Conservation (phyloP, 2,329 filamentous ascomycete species). For the Nemania serpens region DNA sequence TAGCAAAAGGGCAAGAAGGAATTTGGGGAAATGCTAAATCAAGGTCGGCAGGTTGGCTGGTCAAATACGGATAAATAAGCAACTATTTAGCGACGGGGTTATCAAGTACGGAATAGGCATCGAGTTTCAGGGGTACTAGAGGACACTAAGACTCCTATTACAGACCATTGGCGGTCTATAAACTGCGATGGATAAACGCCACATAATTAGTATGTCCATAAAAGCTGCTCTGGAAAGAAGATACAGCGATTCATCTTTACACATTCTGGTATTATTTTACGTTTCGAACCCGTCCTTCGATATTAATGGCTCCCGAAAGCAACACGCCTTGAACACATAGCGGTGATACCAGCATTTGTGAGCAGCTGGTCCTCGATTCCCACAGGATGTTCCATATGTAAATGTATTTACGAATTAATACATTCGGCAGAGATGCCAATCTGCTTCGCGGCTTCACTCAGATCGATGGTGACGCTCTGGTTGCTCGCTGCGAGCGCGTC, state of each 20-base stretch:
- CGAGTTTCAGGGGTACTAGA: neutral
- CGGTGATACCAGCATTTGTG: neutral
- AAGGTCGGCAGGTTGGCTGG: too few species aligned
- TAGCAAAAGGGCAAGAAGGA: slow-evolving; percentile 3
- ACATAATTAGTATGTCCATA: too few species aligned
- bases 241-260: too few species aligned
- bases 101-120: neutral
- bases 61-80: too few species aligned
- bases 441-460: slow-evolving; percentile 15
- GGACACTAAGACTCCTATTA: neutral
- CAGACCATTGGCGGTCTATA: neutral
- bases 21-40: too few species aligned
- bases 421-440: slow-evolving; percentile 14
- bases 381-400: neutral
- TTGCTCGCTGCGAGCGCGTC: slow-evolving; percentile 57
- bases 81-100: too few species aligned
- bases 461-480: slow-evolving; percentile 57
- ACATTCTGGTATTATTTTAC: too few species aligned
- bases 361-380: too few species aligned
- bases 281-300: too few species aligned
- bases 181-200: too few species aligned
- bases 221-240: too few species aligned
- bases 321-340: neutral
- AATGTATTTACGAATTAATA: neutral
- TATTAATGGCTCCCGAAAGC: neutral